These are phyloP conservation scores for Teratosphaeria epicoccoides DNA, from an alignment of 2,329 filamentous ascomycete genomes.

Conservation along the genomic window DNA sequence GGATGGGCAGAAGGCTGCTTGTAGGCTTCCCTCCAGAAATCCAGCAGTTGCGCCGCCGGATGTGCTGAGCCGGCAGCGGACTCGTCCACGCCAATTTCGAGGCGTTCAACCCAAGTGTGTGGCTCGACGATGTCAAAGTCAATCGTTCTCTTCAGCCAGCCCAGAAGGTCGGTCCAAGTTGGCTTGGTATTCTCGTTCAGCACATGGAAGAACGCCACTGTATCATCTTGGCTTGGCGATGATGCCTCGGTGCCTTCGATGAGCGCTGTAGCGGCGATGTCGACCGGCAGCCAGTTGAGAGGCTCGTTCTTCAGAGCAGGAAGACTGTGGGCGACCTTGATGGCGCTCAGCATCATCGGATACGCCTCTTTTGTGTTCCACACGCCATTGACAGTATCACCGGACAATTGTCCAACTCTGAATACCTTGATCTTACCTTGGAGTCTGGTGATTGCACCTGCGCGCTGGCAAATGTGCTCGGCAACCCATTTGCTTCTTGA, in stretches of 20 bases:
- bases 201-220: constrained; percentile 36
- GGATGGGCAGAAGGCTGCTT: background rate
- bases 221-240: constrained; percentile 1
- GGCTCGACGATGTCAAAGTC: constrained; percentile 33
- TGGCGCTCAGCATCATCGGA: constrained; percentile 38
- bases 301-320: constrained; percentile 29
- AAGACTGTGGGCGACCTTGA: constrained; percentile 29
- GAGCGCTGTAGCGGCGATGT: constrained; percentile 35
- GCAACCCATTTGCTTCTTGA: constrained; percentile 49
- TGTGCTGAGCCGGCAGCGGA: constrained; percentile 22
- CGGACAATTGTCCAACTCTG: constrained; percentile 39
- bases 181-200: constrained; percentile 36
- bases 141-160: constrained; percentile 31
- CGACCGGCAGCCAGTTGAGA: constrained; percentile 39
- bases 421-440: constrained; percentile 33
- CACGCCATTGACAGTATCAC: constrained; percentile 32
- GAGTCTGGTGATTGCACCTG: constrained; percentile 22
- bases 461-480: constrained; percentile 41
- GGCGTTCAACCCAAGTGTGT: constrained; percentile 29
- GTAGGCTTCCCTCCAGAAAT: constrained; percentile 40
- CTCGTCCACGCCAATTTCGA: constrained; percentile 15
- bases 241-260: constrained; percentile 21
- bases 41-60: constrained; percentile 38
- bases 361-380: constrained; percentile 43
- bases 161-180: constrained; percentile 38